phyloP scores from a whole-genome alignment of 805 yeast genomes.

The Nakazawaea siamensis region DNA sequence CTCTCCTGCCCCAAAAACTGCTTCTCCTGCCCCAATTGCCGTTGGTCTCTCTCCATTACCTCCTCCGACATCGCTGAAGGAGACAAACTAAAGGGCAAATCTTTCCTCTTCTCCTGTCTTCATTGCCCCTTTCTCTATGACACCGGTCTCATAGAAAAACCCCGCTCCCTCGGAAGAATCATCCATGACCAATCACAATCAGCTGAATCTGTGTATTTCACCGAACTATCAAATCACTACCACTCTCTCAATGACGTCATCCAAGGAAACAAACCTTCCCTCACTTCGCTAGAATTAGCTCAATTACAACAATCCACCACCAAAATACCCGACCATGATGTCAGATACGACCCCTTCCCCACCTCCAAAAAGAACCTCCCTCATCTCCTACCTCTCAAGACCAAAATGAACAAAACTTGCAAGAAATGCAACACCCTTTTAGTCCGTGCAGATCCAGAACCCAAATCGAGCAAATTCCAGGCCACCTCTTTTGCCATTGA shows the following conservation, averaged over 20 bases:
- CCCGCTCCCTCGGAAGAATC: constrained; percentile 28
- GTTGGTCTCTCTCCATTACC: constrained; percentile 12
- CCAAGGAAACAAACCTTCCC: no score
- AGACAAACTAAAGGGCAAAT: constrained; percentile 20
- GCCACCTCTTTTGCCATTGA: constrained; percentile 13
- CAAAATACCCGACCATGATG: no score
- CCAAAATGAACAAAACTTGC: constrained; percentile 14
- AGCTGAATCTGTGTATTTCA: no score
- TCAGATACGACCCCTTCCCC: no score
- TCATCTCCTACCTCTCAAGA: constrained; percentile 13
- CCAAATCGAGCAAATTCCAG: constrained; percentile 14
- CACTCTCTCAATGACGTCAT: no score
- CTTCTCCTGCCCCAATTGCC: constrained; percentile 26
- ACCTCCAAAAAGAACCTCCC: constrained; percentile 13
- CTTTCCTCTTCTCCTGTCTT: constrained; percentile 30
- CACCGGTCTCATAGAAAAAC: constrained; percentile 30
- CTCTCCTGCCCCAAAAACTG: constrained; percentile 26
- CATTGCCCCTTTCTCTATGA: constrained; percentile 26
- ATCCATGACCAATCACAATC: no score
- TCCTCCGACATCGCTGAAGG: constrained; percentile 11
- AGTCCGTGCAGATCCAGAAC: constrained; percentile 14
- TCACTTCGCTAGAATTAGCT: no score
- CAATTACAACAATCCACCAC: no score
- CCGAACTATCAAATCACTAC: no score
- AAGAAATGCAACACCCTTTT: constrained; percentile 15